Conservation (phyloP, 176 grass and related monocot genomes). For the Oryza coarctata region DNA sequence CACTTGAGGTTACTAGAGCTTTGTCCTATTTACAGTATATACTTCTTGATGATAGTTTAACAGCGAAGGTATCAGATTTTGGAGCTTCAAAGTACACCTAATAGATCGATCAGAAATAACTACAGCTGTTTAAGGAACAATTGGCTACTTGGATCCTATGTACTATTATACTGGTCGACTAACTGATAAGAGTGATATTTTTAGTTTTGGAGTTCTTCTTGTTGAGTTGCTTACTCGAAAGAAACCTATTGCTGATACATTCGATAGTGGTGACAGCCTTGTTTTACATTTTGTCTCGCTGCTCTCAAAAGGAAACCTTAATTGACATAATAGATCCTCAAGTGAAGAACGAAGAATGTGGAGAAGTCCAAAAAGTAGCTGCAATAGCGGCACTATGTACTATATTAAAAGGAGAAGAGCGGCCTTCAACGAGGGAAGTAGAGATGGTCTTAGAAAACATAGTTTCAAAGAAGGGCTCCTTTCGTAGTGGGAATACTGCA, state of each 20-base stretch:
- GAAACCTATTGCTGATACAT: conserved; percentile 30
- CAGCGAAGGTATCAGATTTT: conserved; percentile 55
- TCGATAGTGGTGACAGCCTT: conserved; percentile 10
- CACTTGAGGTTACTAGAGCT: conserved; percentile 38
- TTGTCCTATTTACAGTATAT: conserved; percentile 61
- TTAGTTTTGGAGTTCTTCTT: conserved; percentile 21
- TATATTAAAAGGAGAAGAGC: conserved; percentile 21
- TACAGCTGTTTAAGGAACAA: conserved; percentile 49
- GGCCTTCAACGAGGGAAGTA: too few relatives aligned
- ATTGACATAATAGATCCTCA: conserved; percentile 30
- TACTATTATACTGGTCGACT: conserved; percentile 49
- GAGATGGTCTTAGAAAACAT: too few relatives aligned
- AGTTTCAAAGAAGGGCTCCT: too few relatives aligned
- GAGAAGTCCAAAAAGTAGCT: conserved; percentile 13
- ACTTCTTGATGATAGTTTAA: conserved; percentile 51
- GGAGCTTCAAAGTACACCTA: conserved; percentile 49
- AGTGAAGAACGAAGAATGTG: background rate
- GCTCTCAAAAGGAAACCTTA: too few relatives aligned
- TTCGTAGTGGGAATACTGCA: too few relatives aligned
- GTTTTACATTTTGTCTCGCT: too few relatives aligned
- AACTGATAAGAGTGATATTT: conserved; percentile 53
- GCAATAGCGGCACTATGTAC: conserved; percentile 22
- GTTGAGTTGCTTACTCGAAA: background rate
- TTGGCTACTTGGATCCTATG: conserved; percentile 54
- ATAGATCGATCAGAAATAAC: conserved; percentile 36